Conservation (phyloP, 2,329 filamentous ascomycete species). For the Arthrobotrys musiformis region DNA sequence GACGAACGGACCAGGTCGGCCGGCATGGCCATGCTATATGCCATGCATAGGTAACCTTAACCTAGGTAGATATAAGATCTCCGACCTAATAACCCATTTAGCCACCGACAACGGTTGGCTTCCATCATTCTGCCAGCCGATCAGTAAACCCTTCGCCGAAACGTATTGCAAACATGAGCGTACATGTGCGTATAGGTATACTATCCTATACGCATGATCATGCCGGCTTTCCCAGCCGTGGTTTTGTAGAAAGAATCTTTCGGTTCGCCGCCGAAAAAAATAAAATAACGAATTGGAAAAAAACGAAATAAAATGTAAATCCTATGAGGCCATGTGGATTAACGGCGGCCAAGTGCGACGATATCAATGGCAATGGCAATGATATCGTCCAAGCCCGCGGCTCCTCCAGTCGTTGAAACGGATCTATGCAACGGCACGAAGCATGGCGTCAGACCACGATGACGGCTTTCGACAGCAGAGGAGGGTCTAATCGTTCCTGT, state of each 20-base stretch:
- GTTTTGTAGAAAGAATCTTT: neutral
- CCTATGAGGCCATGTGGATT: neutral
- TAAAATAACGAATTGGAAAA: no score
- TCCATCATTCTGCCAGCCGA: constrained; percentile 26
- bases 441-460: constrained; percentile 21
- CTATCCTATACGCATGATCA: neutral
- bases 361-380: neutral
- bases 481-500: constrained; percentile 12
- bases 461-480: neutral
- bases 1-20: neutral
- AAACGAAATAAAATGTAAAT: constrained; percentile 4
- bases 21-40: neutral
- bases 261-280: constrained; percentile 49
- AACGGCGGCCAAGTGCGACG: constrained; percentile 16
- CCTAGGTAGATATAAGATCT: constrained; percentile 50
- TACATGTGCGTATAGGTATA: neutral
- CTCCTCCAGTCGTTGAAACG: constrained; percentile 5
- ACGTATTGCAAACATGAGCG: neutral
- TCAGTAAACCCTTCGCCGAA: constrained; percentile 17
- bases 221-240: neutral
- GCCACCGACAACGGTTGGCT: constrained; percentile 20
- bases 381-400: constrained; percentile 46
- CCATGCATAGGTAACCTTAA: no score
- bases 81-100: constrained; percentile 38
- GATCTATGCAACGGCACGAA: constrained; percentile 26